Base-by-base conservation (phyloP, 495 filamentous ascomycete species). In the Durotheca rogersii region DNA sequence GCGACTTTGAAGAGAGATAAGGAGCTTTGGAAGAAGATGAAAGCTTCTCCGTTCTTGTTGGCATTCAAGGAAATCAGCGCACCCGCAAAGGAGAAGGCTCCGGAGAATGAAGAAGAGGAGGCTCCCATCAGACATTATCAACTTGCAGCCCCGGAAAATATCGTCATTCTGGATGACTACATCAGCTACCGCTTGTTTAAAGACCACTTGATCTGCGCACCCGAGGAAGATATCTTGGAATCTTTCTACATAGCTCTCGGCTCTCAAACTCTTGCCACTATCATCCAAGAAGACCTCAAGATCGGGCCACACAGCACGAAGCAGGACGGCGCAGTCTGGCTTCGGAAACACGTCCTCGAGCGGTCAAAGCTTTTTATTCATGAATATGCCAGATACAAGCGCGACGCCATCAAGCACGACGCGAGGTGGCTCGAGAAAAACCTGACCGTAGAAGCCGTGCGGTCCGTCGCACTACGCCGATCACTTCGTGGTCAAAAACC, bases 391-490 rank as follows among this genome's bases (percentile, higher is more conserved):
- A 76, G 71, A 48, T 75, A 77, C 51, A 71, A 63, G 30, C 81
- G 85, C 31, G 84, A 90, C 44, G 69, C 78, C 6, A 81, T 97
- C 51, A 86, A 85, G 45, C 88, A 89, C 60, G 90, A 95, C 64
- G 77, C 80, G 9, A 84, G 81, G 56, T 99, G 93, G 93, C 73
- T 97, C 6, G 90, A 95, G 62, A 86, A 88, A 53, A 88, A 92
- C 55, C 70, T 99, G 9, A 75, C 71, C 6, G 86, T 97, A n/a
- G 73, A 84, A 47, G 76, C 82, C 33, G 90, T 95, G 9, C 76
- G 79, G 14, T 83, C 83, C 1, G 83, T 98, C 38, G 77, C 80
- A 4, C 77, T 95, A 36, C 82, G 84, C 16, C 79, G 85, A 40
- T 85, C 86, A 16, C 78, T 97, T 15, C 81, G 73, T 48, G 84